A percentile compares a stretch with the other conserved stretches of the same genome.
These are phyloP conservation scores for Lycium barbarum DNA, from an alignment of 257 asterid genomes.

Conservation along the genomic window DNA sequence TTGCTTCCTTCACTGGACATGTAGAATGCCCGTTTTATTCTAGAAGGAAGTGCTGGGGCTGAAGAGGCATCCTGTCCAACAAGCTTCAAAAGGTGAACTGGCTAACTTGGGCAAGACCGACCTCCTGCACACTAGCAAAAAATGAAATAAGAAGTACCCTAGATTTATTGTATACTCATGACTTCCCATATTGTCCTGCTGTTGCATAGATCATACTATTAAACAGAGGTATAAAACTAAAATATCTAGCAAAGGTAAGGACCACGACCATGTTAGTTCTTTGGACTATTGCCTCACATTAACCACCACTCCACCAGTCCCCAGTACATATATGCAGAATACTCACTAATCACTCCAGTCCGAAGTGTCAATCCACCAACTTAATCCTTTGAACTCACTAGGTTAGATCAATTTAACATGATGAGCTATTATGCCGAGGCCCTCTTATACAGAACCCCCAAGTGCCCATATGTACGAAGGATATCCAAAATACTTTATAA, in stretches of 20 bases:
- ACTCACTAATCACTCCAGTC: background rate
- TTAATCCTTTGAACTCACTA: background rate
- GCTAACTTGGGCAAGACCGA: background rate
- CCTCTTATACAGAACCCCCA: background rate
- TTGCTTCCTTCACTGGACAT: constrained; percentile 98
- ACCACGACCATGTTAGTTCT: background rate
- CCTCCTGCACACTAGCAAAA: background rate
- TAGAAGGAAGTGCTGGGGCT: constrained; percentile 75
- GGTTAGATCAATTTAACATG: background rate
- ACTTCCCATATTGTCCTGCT: background rate
- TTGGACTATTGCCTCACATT: background rate
- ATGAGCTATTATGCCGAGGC: background rate
- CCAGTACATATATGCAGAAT: background rate
- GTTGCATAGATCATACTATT: background rate
- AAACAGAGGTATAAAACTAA: constrained; percentile 3
- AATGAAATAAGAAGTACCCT: background rate
- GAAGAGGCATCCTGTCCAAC: constrained; percentile 64
- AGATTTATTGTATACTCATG: background rate
- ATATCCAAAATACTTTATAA: constrained; percentile 6
- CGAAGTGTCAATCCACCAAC: constrained; percentile 14
- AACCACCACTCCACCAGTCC: background rate
- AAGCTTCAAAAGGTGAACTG: constrained; percentile 40
- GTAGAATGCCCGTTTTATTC: constrained; percentile 88
- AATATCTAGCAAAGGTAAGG: background rate
- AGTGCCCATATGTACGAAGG: constrained; percentile 16